Evolutionary conservation across 2,329 filamentous ascomycete species (phyloP).

Genomic region (Septoria petroselini): DNA sequence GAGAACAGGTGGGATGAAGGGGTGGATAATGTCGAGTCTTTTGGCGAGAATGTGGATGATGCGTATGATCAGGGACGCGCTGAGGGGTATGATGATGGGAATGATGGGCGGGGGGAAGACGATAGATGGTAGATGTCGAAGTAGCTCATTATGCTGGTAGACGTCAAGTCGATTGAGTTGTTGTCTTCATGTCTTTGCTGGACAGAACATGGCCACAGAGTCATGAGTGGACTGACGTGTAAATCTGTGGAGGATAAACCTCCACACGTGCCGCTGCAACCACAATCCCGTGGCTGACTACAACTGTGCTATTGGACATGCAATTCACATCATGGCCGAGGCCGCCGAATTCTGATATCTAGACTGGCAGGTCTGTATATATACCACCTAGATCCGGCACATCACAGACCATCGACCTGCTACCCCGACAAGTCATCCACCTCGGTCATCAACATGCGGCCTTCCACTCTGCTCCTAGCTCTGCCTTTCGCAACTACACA

Average conservation of each 20-base stretch:
- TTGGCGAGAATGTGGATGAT: slow-evolving; percentile 42
- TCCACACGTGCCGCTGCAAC: slow-evolving; percentile 21
- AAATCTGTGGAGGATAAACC: slow-evolving; percentile 10
- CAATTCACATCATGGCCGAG: neutral
- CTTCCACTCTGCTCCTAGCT: neutral
- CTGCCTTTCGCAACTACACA: neutral
- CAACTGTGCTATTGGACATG: neutral
- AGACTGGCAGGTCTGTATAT: too few species aligned
- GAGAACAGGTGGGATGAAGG: slow-evolving; percentile 16
- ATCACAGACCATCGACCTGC: too few species aligned
- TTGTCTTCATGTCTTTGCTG: too few species aligned
- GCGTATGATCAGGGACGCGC: slow-evolving; percentile 42
- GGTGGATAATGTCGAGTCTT: slow-evolving; percentile 41
- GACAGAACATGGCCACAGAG: too few species aligned
- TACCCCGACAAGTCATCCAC: neutral
- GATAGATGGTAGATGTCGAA: too few species aligned
- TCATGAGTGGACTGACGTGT: too few species aligned
- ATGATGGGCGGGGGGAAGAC: too few species aligned
- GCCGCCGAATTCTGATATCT: too few species aligned
- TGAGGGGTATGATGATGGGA: too few species aligned
- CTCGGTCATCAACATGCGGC: neutral
- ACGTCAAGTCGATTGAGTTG: too few species aligned
- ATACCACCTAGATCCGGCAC: too few species aligned
- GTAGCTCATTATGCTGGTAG: too few species aligned
- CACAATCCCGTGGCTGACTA: neutral